Conservation (phyloP, 2,329 filamentous ascomycete species). For the Aspergillaceae sp. region DNA sequence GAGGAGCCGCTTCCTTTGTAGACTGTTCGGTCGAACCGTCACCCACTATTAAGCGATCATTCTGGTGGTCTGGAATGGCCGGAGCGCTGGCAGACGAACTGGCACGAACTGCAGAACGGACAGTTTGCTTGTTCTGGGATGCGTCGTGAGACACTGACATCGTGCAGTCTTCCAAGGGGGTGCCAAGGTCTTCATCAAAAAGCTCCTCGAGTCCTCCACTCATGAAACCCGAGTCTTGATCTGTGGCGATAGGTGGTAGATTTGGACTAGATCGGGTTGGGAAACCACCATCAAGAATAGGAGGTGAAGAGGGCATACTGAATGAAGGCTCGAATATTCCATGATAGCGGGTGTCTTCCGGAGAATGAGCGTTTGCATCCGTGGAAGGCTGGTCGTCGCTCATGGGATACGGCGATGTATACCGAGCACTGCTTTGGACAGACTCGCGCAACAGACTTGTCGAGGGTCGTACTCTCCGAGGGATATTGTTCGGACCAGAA, state of each 20-base stretch:
- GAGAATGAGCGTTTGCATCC: conserved; percentile 42
- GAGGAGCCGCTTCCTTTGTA: conserved; percentile 13
- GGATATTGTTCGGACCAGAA: conserved; percentile 21
- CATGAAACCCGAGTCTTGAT: conserved; percentile 72
- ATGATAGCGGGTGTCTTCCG: conserved; percentile 43
- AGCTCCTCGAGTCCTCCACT: conserved; percentile 66
- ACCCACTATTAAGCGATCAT: conserved; percentile 12
- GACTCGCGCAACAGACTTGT: conserved; percentile 57
- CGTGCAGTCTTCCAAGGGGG: conserved; percentile 18
- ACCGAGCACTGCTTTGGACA: conserved; percentile 36
- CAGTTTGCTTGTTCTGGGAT: conserved; percentile 13
- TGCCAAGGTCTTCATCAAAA: conserved; percentile 50
- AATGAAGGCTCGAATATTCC: conserved; percentile 58
- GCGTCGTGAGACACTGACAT: conserved; percentile 12
- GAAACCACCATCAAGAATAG: conserved; percentile 57
- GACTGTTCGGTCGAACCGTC: conserved; percentile 13
- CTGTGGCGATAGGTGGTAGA: conserved; percentile 50
- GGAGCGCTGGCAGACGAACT: conserved; percentile 20
- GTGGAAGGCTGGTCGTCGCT: conserved; percentile 27
- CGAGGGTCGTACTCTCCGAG: conserved; percentile 23
- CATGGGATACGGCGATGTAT: conserved; percentile 34
- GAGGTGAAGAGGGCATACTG: conserved; percentile 84
- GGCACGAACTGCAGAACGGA: conserved; percentile 16
- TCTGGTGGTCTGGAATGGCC: conserved; percentile 11
- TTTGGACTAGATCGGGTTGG: conserved; percentile 73